phyloP scores from a whole-genome alignment of 768 basidiomycete species.

The Russula sp. region DNA sequence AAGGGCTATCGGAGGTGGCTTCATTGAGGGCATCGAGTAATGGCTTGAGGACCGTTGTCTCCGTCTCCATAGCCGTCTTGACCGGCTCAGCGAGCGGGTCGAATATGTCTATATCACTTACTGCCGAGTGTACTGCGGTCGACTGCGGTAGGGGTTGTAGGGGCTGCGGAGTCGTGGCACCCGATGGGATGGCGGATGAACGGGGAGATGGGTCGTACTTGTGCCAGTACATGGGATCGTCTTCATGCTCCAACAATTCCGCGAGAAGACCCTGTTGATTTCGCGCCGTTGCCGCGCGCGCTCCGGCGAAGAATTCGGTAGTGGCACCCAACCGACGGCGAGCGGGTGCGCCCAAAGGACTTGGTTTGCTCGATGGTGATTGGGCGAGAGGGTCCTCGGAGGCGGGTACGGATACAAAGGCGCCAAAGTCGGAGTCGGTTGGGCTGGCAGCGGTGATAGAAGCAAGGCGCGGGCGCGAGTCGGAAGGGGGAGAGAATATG shows the following conservation, averaged over 20 bases:
- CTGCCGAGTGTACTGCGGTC: background rate
- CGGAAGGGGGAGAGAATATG: background rate
- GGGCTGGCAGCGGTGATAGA: conserved; percentile 12
- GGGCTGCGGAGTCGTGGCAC: conserved; percentile 21
- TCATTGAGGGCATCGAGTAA: conserved; percentile 20
- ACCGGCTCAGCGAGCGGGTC: background rate
- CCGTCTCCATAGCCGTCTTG: background rate
- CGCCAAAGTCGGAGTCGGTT: conserved; percentile 47
- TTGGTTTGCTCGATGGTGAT: background rate
- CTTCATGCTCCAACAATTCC: conserved; percentile 59
- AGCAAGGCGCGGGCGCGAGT: conserved; percentile 11
- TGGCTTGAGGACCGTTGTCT: background rate
- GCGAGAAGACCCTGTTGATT: conserved; percentile 51
- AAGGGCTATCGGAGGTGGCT: conserved; percentile 12
- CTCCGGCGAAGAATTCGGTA: conserved; percentile 45
- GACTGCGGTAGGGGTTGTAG: conserved; percentile 1
- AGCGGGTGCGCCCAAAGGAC: background rate
- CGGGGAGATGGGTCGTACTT: background rate
- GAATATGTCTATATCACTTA: background rate
- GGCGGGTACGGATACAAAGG: conserved; percentile 53
- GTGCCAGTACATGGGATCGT: conserved; percentile 58
- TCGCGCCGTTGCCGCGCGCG: conserved; percentile 47
- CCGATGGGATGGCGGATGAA: background rate
- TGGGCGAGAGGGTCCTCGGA: conserved; percentile 45
- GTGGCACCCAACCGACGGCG: background rate